Evolutionary conservation across 225 moss, liverwort and hornwort genomes (phyloP).

Genomic region (Pleurozium schreberi): DNA sequence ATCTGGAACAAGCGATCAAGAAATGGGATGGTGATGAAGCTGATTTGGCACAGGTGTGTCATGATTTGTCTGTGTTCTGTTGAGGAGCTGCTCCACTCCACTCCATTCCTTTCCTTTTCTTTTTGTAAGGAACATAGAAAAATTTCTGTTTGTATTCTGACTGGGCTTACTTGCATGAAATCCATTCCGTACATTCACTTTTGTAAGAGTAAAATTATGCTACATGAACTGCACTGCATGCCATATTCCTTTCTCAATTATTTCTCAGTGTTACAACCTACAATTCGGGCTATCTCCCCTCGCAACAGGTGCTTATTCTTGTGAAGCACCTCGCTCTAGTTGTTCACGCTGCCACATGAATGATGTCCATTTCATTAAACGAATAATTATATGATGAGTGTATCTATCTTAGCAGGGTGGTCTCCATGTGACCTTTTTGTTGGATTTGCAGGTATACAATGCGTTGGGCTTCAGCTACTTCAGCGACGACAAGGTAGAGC

Average conservation of each 20-base stretch:
- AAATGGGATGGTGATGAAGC: conserved; percentile 98
- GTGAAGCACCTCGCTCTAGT: neutral
- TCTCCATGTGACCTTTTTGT: neutral
- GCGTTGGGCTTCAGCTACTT: conserved; percentile 86
- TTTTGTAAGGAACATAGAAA: neutral
- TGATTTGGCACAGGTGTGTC: conserved; percentile 74
- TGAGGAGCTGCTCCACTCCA: neutral
- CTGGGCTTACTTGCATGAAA: neutral
- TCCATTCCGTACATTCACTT: neutral
- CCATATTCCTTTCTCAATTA: neutral
- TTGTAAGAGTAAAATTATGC: neutral
- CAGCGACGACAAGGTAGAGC: conserved; percentile 64
- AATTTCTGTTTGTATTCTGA: neutral
- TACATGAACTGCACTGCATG: neutral
- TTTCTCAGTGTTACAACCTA: neutral
- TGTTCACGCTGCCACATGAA: neutral
- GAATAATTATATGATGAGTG: neutral
- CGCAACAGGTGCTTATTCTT: neutral
- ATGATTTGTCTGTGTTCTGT: neutral
- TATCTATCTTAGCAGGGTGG: neutral
- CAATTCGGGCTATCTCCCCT: neutral
- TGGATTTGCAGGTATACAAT: conserved; percentile 66
- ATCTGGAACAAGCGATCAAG: conserved; percentile 90
- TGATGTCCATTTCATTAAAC: neutral
- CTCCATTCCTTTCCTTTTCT: neutral